A percentile compares a stretch with the other conserved stretches of the same genome.
These are phyloP conservation scores for Bretschneidera sinensis DNA, from an alignment of 345 rosid genomes.

Conservation along the genomic window DNA sequence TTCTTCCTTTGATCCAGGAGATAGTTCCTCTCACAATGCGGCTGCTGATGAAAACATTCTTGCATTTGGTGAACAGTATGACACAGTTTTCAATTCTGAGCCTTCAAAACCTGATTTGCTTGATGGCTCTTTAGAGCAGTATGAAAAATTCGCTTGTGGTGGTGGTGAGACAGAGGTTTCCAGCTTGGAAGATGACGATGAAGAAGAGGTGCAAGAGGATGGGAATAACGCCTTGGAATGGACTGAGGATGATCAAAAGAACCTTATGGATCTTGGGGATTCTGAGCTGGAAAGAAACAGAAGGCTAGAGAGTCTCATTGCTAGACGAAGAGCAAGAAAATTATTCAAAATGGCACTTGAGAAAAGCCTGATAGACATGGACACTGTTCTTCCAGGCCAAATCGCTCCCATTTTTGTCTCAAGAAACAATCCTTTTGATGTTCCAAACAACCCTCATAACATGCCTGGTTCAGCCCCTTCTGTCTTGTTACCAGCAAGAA, in stretches of 20 bases:
- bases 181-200: slow-evolving; percentile 39
- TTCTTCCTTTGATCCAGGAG: slow-evolving; percentile 2
- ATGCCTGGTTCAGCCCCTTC: slow-evolving; percentile 93
- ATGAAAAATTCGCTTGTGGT: slow-evolving; percentile 15
- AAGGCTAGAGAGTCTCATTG: slow-evolving; percentile 70
- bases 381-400: slow-evolving; percentile 19
- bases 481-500: slow-evolving; percentile 46
- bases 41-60: slow-evolving; percentile 12
- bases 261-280: slow-evolving; percentile 77
- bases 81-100: neutral
- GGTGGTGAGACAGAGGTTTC: slow-evolving; percentile 36
- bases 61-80: neutral
- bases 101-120: slow-evolving; percentile 5
- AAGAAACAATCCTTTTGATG: slow-evolving; percentile 35
- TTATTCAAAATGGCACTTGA: slow-evolving; percentile 36
- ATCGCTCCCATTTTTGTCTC: slow-evolving; percentile 42
- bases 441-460: slow-evolving; percentile 21
- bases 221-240: slow-evolving; percentile 51
- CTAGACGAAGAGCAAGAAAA: slow-evolving; percentile 64
- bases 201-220: slow-evolving; percentile 28
- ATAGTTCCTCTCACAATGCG: slow-evolving; percentile 13
- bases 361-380: slow-evolving; percentile 34
- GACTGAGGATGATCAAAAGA: slow-evolving; percentile 83
- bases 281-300: slow-evolving; percentile 80
- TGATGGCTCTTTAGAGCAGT: slow-evolving; percentile 12